A percentile compares a stretch with the other conserved stretches of the same genome.
These are phyloP conservation scores for Monosporozyma aquatica DNA, from an alignment of 805 yeast genomes.

Conservation along the genomic window DNA sequence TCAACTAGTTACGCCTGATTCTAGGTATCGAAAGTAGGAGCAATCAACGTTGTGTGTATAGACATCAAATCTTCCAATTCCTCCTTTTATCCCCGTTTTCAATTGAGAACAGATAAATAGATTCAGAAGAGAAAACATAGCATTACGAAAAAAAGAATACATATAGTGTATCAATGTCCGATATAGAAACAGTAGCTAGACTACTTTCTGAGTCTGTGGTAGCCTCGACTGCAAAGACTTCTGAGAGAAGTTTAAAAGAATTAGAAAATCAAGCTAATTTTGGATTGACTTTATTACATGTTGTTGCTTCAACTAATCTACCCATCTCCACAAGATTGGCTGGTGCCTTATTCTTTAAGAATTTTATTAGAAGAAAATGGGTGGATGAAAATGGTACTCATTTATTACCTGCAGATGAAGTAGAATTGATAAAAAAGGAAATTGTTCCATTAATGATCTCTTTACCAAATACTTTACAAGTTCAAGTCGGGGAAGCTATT, in stretches of 20 bases:
- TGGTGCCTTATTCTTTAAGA: slow-evolving; percentile 84
- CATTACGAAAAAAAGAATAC: not conserved
- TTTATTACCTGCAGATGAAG: slow-evolving; percentile 51
- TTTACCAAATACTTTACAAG: slow-evolving; percentile 68
- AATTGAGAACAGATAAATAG: too few relatives aligned
- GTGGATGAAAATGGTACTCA: slow-evolving; percentile 82
- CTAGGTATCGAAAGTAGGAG: too few relatives aligned
- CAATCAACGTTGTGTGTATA: too few relatives aligned
- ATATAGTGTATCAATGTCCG: slow-evolving; percentile 30
- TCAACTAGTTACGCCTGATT: too few relatives aligned
- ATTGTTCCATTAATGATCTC: slow-evolving; percentile 80
- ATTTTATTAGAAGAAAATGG: slow-evolving; percentile 78
- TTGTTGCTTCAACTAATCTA: slow-evolving; percentile 56
- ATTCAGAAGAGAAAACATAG: not conserved
- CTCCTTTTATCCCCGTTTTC: too few relatives aligned
- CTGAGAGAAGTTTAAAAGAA: slow-evolving; percentile 55
- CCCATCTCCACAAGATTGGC: slow-evolving; percentile 63
- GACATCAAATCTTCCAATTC: too few relatives aligned
- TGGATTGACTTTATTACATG: slow-evolving; percentile 61
- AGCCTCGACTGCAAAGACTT: slow-evolving; percentile 54
- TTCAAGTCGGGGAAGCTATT: slow-evolving; percentile 92
- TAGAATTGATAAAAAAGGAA: slow-evolving; percentile 58
- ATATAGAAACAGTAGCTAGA: slow-evolving; percentile 44
- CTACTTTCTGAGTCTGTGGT: slow-evolving; percentile 54
- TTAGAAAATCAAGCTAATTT: slow-evolving; percentile 67